Base-by-base conservation (phyloP, 257 asterid species). In the Sherardia arvensis region DNA sequence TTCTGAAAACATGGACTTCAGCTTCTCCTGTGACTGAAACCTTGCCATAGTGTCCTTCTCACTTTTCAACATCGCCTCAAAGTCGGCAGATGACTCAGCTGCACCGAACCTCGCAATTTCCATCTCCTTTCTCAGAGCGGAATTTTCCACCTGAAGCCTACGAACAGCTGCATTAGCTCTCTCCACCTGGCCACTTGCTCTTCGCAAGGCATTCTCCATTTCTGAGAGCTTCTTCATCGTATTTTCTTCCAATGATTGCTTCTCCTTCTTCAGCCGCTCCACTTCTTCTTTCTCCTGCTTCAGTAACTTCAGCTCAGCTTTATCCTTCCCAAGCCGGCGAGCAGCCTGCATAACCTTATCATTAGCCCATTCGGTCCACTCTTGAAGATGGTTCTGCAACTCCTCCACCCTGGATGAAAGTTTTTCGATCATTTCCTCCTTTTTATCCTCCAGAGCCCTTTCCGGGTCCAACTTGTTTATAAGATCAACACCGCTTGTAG, bases 341-440 rank as follows among this genome's bases (percentile, higher is more conserved):
- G 97, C 95, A 22, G 95, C 98, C 83, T 93, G 96, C 99, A 87
- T 90, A 60, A 90, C 97, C 80, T 87, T 93, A 75, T 90, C 96
- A 79, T 93, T 93, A 20, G 99, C 96, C 97, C 99, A 93, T 69
- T 93, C 97, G 0, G 97, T 93, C 99, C 99, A 93, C 71, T 87
- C 97, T 62, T 83, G 94, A 43, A 90, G 94, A 79, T 93, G 94
- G 70, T 74, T 81, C 72, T 93, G 95, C 77, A 86, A 65, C 67
- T 90, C 95, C 64, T 71, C 79, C 30, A 70, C 87, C 78, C 93
- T 79, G 7, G 96, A 88, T 34, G 78, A 90, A 66, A 93, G 80
- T 78, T 85, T 86, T 81, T 80, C 67, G 21, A 93, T 82, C 87
- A 84, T 81, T 77, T 85, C 95, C 34, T 93, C 97, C 77, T 84